Conservation (phyloP, 495 filamentous ascomycete species). For the Podospora sp. region DNA sequence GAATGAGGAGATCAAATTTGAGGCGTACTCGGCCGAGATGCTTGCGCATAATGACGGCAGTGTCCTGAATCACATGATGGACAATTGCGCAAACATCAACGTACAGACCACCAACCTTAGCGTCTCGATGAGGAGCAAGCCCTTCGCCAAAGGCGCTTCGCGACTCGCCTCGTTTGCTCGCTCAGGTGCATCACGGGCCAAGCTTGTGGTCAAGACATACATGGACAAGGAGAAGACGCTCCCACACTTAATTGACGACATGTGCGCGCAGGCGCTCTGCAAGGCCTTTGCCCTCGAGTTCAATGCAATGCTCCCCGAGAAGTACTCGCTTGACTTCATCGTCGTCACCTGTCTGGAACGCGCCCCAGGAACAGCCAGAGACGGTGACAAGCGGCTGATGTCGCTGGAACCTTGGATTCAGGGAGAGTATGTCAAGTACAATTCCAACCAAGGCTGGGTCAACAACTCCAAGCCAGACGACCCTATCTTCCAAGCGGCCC, state of each 20-base stretch:
- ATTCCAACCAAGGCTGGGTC: constrained; percentile 39
- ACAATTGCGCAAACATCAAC: constrained; percentile 28
- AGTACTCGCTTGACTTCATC: constrained; percentile 39
- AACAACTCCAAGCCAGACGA: constrained; percentile 27
- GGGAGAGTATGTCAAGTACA: constrained; percentile 45
- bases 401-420: constrained; percentile 42
- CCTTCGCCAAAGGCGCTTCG: constrained; percentile 38
- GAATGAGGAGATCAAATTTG: constrained; percentile 27
- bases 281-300: constrained; percentile 48
- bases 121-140: constrained; percentile 28
- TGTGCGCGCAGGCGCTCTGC: constrained; percentile 40
- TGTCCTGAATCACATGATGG: constrained; percentile 12
- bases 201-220: constrained; percentile 39
- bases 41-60: not conserved
- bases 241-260: constrained; percentile 37
- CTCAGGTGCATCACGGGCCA: constrained; percentile 25
- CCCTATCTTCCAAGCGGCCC: constrained; percentile 31
- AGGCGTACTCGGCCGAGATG: constrained; percentile 34
- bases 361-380: no score
- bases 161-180: constrained; percentile 38
- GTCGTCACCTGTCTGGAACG: constrained; percentile 34
- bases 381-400: constrained; percentile 6
- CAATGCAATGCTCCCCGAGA: constrained; percentile 29
- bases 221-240: constrained; percentile 19
- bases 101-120: constrained; percentile 30